phyloP scores from a whole-genome alignment of 345 rosid species.

The Boechera retrofracta region DNA sequence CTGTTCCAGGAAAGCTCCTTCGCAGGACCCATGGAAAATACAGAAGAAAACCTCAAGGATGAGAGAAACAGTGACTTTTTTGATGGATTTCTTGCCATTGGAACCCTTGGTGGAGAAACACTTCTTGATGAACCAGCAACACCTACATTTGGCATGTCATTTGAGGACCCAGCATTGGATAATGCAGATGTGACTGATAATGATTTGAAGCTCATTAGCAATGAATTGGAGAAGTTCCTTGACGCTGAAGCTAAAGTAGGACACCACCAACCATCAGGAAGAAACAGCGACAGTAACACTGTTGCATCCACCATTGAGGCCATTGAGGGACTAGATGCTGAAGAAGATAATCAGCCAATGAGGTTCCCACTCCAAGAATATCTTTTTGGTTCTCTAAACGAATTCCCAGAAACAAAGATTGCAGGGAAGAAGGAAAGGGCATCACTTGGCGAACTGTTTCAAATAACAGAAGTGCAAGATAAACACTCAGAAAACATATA shows the following conservation, averaged over 20 bases:
- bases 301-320: constrained; percentile 62
- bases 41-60: constrained; percentile 45
- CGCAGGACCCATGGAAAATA: constrained; percentile 42
- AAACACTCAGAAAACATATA: constrained; percentile 44
- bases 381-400: constrained; percentile 69
- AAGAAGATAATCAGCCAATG: constrained; percentile 53
- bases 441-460: constrained; percentile 79
- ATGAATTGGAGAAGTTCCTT: constrained; percentile 74
- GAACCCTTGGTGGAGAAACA: constrained; percentile 79
- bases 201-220: constrained; percentile 66
- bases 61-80: constrained; percentile 61
- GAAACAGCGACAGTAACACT: constrained; percentile 68
- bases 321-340: constrained; percentile 49
- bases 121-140: constrained; percentile 61
- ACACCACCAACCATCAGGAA: constrained; percentile 61
- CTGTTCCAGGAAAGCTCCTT: constrained; percentile 52
- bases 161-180: constrained; percentile 52
- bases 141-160: constrained; percentile 66
- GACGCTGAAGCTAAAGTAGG: constrained; percentile 84
- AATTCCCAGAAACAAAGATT: constrained; percentile 56
- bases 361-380: constrained; percentile 83
- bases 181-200: constrained; percentile 60
- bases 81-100: constrained; percentile 86
- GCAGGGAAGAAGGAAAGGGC: constrained; percentile 63
- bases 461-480: constrained; percentile 57